Conservation (phyloP, 2,329 filamentous ascomycete species). For the Emydomyces testavorans region DNA sequence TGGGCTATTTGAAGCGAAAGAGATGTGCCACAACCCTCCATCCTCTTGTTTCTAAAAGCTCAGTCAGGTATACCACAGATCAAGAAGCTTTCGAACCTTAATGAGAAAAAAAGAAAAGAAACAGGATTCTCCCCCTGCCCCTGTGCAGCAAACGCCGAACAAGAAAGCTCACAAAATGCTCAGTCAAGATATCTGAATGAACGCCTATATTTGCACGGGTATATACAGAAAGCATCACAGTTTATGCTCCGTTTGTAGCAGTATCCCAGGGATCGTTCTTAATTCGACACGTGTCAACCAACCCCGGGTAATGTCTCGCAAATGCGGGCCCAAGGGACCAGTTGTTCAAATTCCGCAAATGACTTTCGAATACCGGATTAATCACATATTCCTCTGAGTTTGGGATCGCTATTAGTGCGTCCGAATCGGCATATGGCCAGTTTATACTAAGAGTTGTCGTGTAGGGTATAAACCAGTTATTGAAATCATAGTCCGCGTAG, state of each 20-base stretch:
- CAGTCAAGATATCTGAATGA: not conserved
- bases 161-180: not conserved
- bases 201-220: slow-evolving; percentile 1
- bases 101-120: too few relatives aligned
- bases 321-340: slow-evolving; percentile 70
- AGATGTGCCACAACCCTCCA: too few relatives aligned
- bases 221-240: not conserved
- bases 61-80: too few relatives aligned
- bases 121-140: not conserved
- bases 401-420: slow-evolving; percentile 49
- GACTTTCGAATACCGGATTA: slow-evolving; percentile 75
- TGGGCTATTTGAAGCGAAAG: too few relatives aligned
- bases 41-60: too few relatives aligned
- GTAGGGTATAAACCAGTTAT: slow-evolving; percentile 73
- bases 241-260: not conserved
- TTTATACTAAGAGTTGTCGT: slow-evolving; percentile 65
- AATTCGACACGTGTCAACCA: slow-evolving; percentile 36
- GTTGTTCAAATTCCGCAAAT: slow-evolving; percentile 62
- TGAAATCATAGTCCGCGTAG: slow-evolving; percentile 53
- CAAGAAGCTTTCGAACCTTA: too few relatives aligned
- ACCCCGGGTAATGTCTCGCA: slow-evolving; percentile 49
- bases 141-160: not conserved
- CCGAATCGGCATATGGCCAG: slow-evolving; percentile 69
- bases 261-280: slow-evolving; percentile 16
- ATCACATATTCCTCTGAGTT: slow-evolving; percentile 57